Conservation (phyloP, 192 early-diverging fungal genomes). For the Rhizophagus clarus region DNA sequence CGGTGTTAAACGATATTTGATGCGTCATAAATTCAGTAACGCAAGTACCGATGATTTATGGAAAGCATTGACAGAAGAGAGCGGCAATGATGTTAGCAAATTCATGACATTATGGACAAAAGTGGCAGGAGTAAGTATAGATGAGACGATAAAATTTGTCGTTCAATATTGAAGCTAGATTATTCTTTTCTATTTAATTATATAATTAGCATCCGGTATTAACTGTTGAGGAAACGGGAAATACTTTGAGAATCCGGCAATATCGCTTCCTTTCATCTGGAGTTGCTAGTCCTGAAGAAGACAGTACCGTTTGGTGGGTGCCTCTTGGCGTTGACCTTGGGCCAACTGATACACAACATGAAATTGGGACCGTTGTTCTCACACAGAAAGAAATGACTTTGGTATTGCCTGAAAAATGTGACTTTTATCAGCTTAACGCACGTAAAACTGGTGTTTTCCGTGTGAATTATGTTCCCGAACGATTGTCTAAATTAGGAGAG, state of each 20-base stretch:
- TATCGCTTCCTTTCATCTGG: constrained; percentile 86
- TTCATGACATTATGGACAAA: constrained; percentile 92
- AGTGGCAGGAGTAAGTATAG: constrained; percentile 66
- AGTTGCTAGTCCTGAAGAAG: constrained; percentile 75
- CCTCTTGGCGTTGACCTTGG: constrained; percentile 66
- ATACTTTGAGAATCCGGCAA: constrained; percentile 70
- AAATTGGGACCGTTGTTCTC: constrained; percentile 38
- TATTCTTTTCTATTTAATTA: not conserved
- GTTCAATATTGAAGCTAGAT: not conserved
- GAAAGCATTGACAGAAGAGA: constrained; percentile 75
- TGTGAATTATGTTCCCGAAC: constrained; percentile 68
- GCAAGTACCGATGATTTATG: constrained; percentile 89
- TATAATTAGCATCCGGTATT: constrained; percentile 74
- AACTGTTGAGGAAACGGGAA: constrained; percentile 59
- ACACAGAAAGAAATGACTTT: constrained; percentile 47
- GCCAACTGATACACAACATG: not conserved
- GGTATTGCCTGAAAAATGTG: constrained; percentile 49
- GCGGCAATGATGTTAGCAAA: constrained; percentile 75
- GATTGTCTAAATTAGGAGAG: constrained; percentile 53
- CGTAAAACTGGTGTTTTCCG: constrained; percentile 84
- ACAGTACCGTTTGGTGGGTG: constrained; percentile 81
- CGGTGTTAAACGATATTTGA: constrained; percentile 75
- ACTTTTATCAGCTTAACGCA: constrained; percentile 87
- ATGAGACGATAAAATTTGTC: not conserved
- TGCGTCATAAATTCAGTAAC: constrained; percentile 83